Conservation (phyloP, 345 rosid species). For the Populus tremula region DNA sequence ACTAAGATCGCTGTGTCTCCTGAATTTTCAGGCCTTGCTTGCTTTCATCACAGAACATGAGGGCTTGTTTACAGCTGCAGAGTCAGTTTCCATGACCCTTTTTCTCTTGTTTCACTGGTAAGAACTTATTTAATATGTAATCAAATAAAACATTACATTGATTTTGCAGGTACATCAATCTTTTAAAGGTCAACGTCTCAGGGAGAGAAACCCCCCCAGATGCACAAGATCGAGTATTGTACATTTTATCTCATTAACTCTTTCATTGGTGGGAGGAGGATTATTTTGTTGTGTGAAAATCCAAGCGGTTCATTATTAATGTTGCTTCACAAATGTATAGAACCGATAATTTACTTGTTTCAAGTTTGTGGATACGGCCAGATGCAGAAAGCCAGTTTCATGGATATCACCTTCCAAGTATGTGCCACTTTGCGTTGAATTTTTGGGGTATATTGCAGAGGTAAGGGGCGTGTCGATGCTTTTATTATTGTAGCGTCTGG, state of each 20-base stretch:
- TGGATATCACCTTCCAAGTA: not conserved
- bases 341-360: not conserved
- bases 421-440: conserved; percentile 4
- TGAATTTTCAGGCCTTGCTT: conserved; percentile 66
- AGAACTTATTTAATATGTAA: not conserved
- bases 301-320: not conserved
- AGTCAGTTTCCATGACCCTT: conserved; percentile 47
- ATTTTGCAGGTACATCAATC: conserved; percentile 64
- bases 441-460: conserved; percentile 6
- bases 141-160: not conserved
- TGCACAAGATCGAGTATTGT: conserved; percentile 64
- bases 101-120: not conserved
- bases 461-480: not conserved
- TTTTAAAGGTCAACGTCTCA: conserved; percentile 71
- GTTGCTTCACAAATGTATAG: not conserved
- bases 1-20: not conserved
- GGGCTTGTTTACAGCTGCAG: conserved; percentile 59
- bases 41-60: conserved; percentile 80
- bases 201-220: conserved; percentile 86
- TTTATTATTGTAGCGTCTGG: not conserved
- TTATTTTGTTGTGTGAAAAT: not conserved
- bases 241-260: conserved; percentile 53
- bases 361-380: not conserved
- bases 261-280: not conserved
- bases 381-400: not conserved